Base-by-base conservation (phyloP, 495 filamentous ascomycete genomes). In the Aspergillus sparsus region DNA sequence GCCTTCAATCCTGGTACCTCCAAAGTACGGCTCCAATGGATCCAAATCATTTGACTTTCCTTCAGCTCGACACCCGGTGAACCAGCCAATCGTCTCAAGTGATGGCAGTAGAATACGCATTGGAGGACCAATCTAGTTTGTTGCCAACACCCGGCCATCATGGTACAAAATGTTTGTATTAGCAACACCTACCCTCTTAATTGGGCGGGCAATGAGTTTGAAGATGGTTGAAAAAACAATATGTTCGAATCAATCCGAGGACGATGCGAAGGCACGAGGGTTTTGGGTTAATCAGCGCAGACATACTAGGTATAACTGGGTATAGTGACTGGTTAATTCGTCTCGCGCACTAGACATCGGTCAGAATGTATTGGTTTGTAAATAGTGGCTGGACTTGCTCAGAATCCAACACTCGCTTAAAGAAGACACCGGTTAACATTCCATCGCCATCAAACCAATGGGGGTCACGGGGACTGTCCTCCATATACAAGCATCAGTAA, bases 371-470 rank as follows among this genome's bases (percentile, higher is more conserved):
- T 63, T 84, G 83, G 60, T 88, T 89, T 45, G 82, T 80, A 62
- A 88, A 89, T 45, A 83, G 70, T 7, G 85, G 86, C 54, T 73
- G 63, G 6, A 85, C 75, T 0, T 67, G 64, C 7, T 58, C 49
- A 0, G 16, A 35, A 2, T 49, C 10, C 16, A 74, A 62, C 6
- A 61, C 62, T 31, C 71, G 71, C 37, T 63, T 68, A 69, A 89
- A 88, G 8, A 73, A 71, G 0, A 89, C 84, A 12, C 86, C 87
- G 21, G 81, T 79, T 4, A 89, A 80, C 86, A 89, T 89, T 1
- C 85, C 87, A 70, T 89, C 87, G 49, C 87, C 87, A 61, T 89
- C 87, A 60, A 89, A 89, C 85, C 85, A 88, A 61, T 89, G 85
- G 21, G 81, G 77, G 59, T 83, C 78, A 52, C 84, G 77, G n/a